Evolutionary conservation across 345 rosid genomes (phyloP), one percentile per base, ranked within the genome.

Genomic region (Populus davidiana): DNA sequence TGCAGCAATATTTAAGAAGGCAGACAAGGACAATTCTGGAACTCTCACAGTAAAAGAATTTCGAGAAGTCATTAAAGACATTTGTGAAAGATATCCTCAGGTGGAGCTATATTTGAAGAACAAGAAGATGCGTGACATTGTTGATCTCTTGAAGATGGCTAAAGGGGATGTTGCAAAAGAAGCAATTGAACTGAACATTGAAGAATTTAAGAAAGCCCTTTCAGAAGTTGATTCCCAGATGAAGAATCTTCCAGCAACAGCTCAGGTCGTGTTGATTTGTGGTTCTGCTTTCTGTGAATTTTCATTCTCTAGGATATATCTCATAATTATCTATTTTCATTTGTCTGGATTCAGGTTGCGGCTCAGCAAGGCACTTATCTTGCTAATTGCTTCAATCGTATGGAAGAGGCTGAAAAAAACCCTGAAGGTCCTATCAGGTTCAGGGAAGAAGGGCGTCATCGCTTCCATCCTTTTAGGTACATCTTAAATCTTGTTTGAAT

Each of bases 401-500:
- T 93, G 97, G 98, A 90, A 81, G 90, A 86, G 67, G 90, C 93
- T 44, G 97, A 93, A 81, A 82, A 80, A 78, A 84, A 89, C 78
- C 99, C 99, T 12, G 96, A 96, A 90, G 99, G 99, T 52, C 99
- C 99, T 72, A 65, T 92, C 59, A 88, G 99, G 81, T 88, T 92
- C 87, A 93, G 98, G 84, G 97, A 87, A 88, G 89, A 87, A 74
- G 99, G 99, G 72, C 98, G 97, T 78, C 99, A 96, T 67, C 90
- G 99, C 75, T 93, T 93, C 85, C 97, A 79, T 36, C 99, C 97
- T 75, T 96, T 96, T 78, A 92, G 99, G 99, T 94, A 74, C 31
- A 77, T 59, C 36, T 12, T n/a, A 23, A 41, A 39, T 56, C 61
- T 5, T 27, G 16, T 50, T 20, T 8, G 16, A 2, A 67, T 11